Evolutionary conservation across 352 stramenopile species (phyloP).

Genomic region (Phytopythium kandeliae): DNA sequence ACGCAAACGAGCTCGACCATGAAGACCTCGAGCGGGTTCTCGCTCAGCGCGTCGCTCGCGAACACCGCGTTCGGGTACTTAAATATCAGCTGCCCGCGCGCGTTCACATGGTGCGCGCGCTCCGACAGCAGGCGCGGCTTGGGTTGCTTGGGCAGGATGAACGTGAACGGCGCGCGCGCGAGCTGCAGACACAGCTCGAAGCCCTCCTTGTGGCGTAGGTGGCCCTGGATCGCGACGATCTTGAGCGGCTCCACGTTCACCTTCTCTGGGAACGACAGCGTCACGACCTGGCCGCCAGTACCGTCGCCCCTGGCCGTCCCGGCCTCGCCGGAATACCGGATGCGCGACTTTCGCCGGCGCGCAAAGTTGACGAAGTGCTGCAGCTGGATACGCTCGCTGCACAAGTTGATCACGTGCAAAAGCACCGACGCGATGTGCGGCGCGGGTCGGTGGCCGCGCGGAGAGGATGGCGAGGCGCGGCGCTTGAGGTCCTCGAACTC

Average conservation of each 20-base stretch:
- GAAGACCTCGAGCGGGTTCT: slow-evolving; percentile 83
- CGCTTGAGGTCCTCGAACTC: slow-evolving; percentile 5
- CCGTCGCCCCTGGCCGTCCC: slow-evolving; percentile 37
- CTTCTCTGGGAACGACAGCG: slow-evolving; percentile 82
- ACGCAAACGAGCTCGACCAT: slow-evolving; percentile 86
- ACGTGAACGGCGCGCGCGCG: slow-evolving; percentile 54
- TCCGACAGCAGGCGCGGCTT: slow-evolving; percentile 58
- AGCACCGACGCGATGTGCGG: slow-evolving; percentile 73
- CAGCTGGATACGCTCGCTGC: slow-evolving; percentile 78
- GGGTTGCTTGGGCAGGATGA: slow-evolving; percentile 53
- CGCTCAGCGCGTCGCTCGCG: slow-evolving; percentile 64
- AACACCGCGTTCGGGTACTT: slow-evolving; percentile 67
- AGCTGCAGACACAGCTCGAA: slow-evolving; percentile 79
- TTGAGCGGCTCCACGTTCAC: slow-evolving; percentile 77
- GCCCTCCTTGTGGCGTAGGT: slow-evolving; percentile 67
- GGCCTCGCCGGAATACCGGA: slow-evolving; percentile 80
- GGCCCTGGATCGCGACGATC: slow-evolving; percentile 73
- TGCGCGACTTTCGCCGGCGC: slow-evolving; percentile 71
- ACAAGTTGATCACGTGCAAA: slow-evolving; percentile 82
- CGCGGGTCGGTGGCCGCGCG: neutral
- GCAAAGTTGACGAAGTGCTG: slow-evolving; percentile 88
- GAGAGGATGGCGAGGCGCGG: neutral
- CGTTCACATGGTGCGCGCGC: slow-evolving; percentile 66
- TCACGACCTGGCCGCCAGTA: slow-evolving; percentile 80
- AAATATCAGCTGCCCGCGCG: slow-evolving; percentile 72